Conservation (phyloP, 2,329 filamentous ascomycete genomes). For the Alternaria angustiovoidea region DNA sequence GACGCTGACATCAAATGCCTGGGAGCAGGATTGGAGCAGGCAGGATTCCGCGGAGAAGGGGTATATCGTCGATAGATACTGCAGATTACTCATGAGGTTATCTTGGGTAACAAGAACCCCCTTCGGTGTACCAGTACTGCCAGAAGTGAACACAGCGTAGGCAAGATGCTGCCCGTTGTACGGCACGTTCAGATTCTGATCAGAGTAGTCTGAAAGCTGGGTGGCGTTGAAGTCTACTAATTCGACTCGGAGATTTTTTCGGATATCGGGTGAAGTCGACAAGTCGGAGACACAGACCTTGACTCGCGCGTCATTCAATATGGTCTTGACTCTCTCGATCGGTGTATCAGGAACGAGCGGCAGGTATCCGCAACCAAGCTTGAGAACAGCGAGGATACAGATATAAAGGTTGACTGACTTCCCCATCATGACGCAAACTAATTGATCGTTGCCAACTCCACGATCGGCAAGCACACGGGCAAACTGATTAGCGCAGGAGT, state of each 20-base stretch:
- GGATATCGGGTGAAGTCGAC: slow-evolving; percentile 16
- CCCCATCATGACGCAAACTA: slow-evolving; percentile 79
- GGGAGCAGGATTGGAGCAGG: slow-evolving; percentile 83
- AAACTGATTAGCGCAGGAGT: slow-evolving; percentile 69
- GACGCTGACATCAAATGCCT: slow-evolving; percentile 85
- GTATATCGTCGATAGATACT: slow-evolving; percentile 71
- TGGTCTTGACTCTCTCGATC: slow-evolving; percentile 64
- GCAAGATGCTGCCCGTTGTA: slow-evolving; percentile 64
- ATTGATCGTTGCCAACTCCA: slow-evolving; percentile 60
- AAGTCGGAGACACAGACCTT: slow-evolving; percentile 56
- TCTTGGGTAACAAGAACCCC: slow-evolving; percentile 78
- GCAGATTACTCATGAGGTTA: slow-evolving; percentile 80
- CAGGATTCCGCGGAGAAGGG: slow-evolving; percentile 63
- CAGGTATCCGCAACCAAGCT: slow-evolving; percentile 80
- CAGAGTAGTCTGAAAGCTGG: slow-evolving; percentile 43
- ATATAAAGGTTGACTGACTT: slow-evolving; percentile 78
- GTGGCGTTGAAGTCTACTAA: slow-evolving; percentile 43
- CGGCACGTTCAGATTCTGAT: slow-evolving; percentile 48
- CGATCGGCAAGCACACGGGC: slow-evolving; percentile 63
- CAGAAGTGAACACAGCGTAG: slow-evolving; percentile 85
- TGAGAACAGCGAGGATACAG: slow-evolving; percentile 76
- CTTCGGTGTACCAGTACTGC: slow-evolving; percentile 82
- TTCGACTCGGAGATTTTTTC: slow-evolving; percentile 3
- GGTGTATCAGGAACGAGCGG: slow-evolving; percentile 80
- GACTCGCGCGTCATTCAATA: slow-evolving; percentile 68